Evolutionary conservation across 192 early-diverging fungal species (phyloP).

Genomic region (Tieghemiomyces parasiticus): DNA sequence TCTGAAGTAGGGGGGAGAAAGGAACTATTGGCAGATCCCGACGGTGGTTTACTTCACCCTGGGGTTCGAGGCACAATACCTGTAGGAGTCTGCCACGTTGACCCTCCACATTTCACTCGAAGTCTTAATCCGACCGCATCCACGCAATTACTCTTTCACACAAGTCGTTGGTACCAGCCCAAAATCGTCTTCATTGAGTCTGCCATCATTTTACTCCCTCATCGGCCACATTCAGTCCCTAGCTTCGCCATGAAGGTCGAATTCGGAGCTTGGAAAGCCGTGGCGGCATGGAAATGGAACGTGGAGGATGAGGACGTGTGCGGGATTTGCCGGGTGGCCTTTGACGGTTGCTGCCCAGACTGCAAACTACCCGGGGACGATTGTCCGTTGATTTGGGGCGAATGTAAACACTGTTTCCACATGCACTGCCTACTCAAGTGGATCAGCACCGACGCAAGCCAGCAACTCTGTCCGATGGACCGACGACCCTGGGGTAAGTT

Average conservation of each 20-base stretch:
- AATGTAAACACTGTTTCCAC: conserved; percentile 87
- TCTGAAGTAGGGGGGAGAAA: too few species aligned
- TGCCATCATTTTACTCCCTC: background rate
- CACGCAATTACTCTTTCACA: too few species aligned
- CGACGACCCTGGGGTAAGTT: conserved; percentile 54
- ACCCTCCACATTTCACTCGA: too few species aligned
- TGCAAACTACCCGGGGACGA: conserved; percentile 81
- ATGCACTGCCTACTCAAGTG: conserved; percentile 85
- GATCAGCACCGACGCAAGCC: conserved; percentile 50
- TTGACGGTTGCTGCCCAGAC: conserved; percentile 71
- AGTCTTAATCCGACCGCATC: too few species aligned
- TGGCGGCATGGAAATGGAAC: conserved; percentile 83
- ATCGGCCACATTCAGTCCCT: background rate
- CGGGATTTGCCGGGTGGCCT: conserved; percentile 76
- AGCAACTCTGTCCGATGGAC: conserved; percentile 80
- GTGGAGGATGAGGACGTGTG: conserved; percentile 72
- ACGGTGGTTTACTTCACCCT: too few species aligned
- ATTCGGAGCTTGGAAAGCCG: conserved; percentile 44
- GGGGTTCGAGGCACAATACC: too few species aligned
- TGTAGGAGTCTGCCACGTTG: too few species aligned
- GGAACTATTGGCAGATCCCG: too few species aligned
- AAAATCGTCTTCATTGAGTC: background rate
- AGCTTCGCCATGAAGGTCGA: background rate
- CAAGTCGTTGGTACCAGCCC: too few species aligned
- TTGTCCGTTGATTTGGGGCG: conserved; percentile 76